These are phyloP conservation scores for Ceratocystis cacaofunesta DNA, from an alignment of 2,329 filamentous ascomycete genomes.

Conservation along the genomic window DNA sequence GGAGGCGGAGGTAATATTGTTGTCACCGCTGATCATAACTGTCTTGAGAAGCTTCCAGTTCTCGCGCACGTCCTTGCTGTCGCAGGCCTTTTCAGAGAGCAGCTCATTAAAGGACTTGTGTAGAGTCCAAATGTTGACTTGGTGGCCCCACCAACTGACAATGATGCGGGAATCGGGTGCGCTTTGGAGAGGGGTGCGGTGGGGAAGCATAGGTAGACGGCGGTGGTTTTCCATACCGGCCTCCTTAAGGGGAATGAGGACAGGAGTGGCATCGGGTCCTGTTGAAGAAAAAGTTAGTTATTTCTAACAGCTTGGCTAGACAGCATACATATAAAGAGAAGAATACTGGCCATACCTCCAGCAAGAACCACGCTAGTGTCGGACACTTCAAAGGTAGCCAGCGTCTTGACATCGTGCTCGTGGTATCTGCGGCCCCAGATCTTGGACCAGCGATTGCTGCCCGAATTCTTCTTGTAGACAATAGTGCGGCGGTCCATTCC, in stretches of 20 bases:
- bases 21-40: slow-evolving; percentile 56
- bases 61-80: slow-evolving; percentile 31
- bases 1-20: slow-evolving; percentile 62
- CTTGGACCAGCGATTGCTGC: slow-evolving; percentile 62
- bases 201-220: slow-evolving; percentile 68
- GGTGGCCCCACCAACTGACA: slow-evolving; percentile 83
- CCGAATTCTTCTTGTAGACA: slow-evolving; percentile 55
- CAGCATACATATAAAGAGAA: background rate
- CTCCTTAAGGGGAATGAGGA: slow-evolving; percentile 61
- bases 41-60: slow-evolving; percentile 54
- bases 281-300: slow-evolving; percentile 22
- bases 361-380: slow-evolving; percentile 78
- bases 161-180: slow-evolving; percentile 60
- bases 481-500: slow-evolving; percentile 84
- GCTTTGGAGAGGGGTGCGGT: slow-evolving; percentile 57
- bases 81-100: slow-evolving; percentile 28
- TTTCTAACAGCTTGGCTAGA: background rate
- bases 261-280: slow-evolving; percentile 75
- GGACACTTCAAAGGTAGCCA: slow-evolving; percentile 76
- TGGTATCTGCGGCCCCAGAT: slow-evolving; percentile 78
- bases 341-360: slow-evolving; percentile 48
- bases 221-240: slow-evolving; percentile 71
- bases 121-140: slow-evolving; percentile 67
- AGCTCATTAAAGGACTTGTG: slow-evolving; percentile 33
- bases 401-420: slow-evolving; percentile 84